Evolutionary conservation across 257 asterid genomes (phyloP).

Genomic region (Plantago major): DNA sequence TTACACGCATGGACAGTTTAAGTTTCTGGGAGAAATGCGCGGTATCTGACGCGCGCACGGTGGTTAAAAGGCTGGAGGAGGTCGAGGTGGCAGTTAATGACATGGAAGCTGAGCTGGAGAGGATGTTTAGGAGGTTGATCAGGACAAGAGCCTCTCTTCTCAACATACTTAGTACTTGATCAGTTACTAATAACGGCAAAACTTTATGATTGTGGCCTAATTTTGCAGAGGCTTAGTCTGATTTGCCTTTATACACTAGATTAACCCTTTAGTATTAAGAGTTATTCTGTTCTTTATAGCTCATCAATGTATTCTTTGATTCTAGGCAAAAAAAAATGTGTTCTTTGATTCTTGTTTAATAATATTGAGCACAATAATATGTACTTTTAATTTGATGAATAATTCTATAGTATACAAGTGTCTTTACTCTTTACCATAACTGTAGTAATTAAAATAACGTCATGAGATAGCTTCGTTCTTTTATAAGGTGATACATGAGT

Average conservation of each 20-base stretch:
- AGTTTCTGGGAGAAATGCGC: slow-evolving; percentile 58
- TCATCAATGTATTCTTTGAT: slow-evolving; percentile 1
- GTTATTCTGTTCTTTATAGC: slow-evolving; percentile 12
- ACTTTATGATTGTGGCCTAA: background rate
- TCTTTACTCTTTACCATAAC: too few species aligned
- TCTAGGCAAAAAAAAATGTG: background rate
- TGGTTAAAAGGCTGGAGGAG: slow-evolving; percentile 48
- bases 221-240: slow-evolving; percentile 7
- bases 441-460: too few species aligned
- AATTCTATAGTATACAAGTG: too few species aligned
- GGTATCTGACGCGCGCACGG: slow-evolving; percentile 27
- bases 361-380: too few species aligned
- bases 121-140: slow-evolving; percentile 61
- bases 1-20: slow-evolving; percentile 56
- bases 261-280: slow-evolving; percentile 2
- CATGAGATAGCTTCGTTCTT: too few species aligned
- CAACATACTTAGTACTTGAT: slow-evolving; percentile 36
- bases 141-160: slow-evolving; percentile 70
- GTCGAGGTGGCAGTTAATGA: slow-evolving; percentile 59
- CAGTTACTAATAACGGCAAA: background rate
- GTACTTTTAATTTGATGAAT: too few species aligned
- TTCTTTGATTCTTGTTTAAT: too few species aligned
- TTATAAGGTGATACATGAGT: too few species aligned
- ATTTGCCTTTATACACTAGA: background rate
- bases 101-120: slow-evolving; percentile 57